Evolutionary conservation across 331 rosid genomes (phyloP).

Genomic region (Rosa hybrid): DNA sequence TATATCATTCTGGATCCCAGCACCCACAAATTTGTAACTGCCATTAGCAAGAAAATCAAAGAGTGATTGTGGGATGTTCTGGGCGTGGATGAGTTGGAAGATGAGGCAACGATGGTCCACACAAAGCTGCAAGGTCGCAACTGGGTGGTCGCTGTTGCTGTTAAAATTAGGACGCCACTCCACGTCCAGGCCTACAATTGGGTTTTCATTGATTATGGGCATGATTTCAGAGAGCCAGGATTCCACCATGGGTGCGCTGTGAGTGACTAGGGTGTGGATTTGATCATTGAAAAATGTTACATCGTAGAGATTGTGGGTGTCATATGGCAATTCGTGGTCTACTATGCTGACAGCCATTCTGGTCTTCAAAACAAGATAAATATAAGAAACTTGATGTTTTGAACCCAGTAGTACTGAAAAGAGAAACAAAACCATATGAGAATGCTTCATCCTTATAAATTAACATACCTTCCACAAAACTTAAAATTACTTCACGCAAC

Average conservation of each 20-base stretch:
- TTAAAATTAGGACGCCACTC: constrained; percentile 73
- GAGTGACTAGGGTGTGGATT: constrained; percentile 54
- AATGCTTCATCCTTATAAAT: background rate
- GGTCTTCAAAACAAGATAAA: background rate
- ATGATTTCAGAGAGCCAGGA: constrained; percentile 46
- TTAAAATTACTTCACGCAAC: background rate
- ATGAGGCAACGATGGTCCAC: constrained; percentile 53
- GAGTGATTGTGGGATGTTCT: constrained; percentile 30
- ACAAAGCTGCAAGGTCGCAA: constrained; percentile 67
- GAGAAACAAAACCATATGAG: background rate
- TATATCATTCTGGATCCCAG: constrained; percentile 52
- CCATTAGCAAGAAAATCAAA: constrained; percentile 32
- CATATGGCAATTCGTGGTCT: constrained; percentile 31
- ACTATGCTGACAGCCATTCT: constrained; percentile 26
- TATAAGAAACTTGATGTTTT: background rate
- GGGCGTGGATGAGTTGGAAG: constrained; percentile 52
- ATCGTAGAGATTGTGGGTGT: constrained; percentile 53
- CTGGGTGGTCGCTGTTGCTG: constrained; percentile 30
- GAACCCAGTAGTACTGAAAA: background rate
- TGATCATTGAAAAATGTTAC: constrained; percentile 28
- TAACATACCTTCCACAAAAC: background rate
- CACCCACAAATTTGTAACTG: constrained; percentile 47
- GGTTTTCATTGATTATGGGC: background rate
- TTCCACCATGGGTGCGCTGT: constrained; percentile 40
- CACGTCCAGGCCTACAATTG: constrained; percentile 60